phyloP scores from a whole-genome alignment of 306 rosid genomes.

The Fagus crenata region DNA sequence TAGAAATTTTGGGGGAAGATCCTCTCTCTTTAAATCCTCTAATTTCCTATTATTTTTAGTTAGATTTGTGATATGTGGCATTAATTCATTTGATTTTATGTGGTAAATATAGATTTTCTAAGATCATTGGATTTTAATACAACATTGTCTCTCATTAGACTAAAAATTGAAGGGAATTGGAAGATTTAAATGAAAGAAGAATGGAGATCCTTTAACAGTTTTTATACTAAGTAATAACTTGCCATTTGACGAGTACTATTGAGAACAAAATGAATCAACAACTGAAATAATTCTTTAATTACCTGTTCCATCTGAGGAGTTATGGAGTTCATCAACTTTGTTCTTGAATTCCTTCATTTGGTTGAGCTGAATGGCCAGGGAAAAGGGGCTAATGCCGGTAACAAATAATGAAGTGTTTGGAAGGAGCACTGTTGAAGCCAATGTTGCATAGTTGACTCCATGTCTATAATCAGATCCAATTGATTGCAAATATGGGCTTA shows the following conservation, averaged over 20 bases:
- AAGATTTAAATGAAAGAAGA: too few species aligned
- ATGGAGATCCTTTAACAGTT: too few species aligned
- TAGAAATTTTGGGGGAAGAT: too few species aligned
- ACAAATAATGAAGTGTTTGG: constrained; percentile 59
- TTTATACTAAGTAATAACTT: too few species aligned
- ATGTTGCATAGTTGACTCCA: constrained; percentile 75
- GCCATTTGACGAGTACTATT: not conserved
- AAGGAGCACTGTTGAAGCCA: constrained; percentile 70
- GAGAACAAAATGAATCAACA: not conserved
- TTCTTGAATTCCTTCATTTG: constrained; percentile 73
- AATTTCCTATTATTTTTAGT: too few species aligned
- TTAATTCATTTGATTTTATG: too few species aligned
- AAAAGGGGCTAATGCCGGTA: constrained; percentile 75
- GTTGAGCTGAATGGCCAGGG: constrained; percentile 71
- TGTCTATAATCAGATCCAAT: constrained; percentile 60
- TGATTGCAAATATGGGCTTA: constrained; percentile 76
- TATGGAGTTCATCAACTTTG: constrained; percentile 46
- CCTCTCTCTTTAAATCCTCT: too few species aligned
- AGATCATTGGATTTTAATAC: too few species aligned
- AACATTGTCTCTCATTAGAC: too few species aligned
- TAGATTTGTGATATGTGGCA: too few species aligned
- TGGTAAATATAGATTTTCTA: too few species aligned
- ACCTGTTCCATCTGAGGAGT: constrained; percentile 31
- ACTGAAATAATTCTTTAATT: not conserved
- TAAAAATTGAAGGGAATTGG: too few species aligned